phyloP scores from a whole-genome alignment of 352 stramenopile genomes.

The Pythium brachiatum region DNA sequence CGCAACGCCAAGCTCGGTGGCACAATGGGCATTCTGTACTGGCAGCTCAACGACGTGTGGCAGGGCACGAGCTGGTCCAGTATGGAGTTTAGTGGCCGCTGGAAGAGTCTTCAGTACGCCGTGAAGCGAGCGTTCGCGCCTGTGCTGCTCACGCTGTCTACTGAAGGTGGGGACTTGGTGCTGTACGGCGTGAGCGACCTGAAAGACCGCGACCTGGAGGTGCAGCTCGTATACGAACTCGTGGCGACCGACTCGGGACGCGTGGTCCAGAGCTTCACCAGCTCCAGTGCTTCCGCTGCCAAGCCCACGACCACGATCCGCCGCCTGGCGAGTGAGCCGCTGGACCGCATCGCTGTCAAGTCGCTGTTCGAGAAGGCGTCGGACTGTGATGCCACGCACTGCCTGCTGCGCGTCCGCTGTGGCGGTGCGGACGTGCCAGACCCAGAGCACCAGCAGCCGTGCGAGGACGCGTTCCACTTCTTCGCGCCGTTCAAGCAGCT shows the following conservation, averaged over 20 bases:
- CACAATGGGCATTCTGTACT: conserved; percentile 85
- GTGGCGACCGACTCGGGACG: conserved; percentile 2
- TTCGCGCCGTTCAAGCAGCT: conserved; percentile 72
- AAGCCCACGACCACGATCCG: not conserved
- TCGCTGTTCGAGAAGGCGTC: conserved; percentile 26
- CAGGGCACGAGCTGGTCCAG: conserved; percentile 85
- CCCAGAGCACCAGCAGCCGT: conserved; percentile 19
- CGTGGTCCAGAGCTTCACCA: not conserved
- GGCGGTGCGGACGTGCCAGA: not conserved
- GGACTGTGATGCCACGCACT: conserved; percentile 42
- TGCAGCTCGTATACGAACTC: conserved; percentile 16
- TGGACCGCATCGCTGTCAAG: conserved; percentile 5
- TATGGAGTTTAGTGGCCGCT: conserved; percentile 74
- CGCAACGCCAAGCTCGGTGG: conserved; percentile 45
- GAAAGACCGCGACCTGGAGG: conserved; percentile 1
- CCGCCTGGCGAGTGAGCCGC: conserved; percentile 6
- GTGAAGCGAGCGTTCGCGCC: conserved; percentile 67
- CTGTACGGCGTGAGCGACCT: conserved; percentile 17
- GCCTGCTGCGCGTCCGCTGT: conserved; percentile 54
- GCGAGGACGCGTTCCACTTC: conserved; percentile 58
- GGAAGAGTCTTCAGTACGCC: conserved; percentile 83
- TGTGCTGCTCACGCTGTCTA: conserved; percentile 49
- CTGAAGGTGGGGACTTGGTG: conserved; percentile 9
- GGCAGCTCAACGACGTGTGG: conserved; percentile 89
- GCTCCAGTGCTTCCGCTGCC: not conserved